A percentile compares a stretch with the other conserved stretches of the same genome.
Conservation (phyloP, 164 flowering plant genomes). For the Magnolia sinica region DNA sequence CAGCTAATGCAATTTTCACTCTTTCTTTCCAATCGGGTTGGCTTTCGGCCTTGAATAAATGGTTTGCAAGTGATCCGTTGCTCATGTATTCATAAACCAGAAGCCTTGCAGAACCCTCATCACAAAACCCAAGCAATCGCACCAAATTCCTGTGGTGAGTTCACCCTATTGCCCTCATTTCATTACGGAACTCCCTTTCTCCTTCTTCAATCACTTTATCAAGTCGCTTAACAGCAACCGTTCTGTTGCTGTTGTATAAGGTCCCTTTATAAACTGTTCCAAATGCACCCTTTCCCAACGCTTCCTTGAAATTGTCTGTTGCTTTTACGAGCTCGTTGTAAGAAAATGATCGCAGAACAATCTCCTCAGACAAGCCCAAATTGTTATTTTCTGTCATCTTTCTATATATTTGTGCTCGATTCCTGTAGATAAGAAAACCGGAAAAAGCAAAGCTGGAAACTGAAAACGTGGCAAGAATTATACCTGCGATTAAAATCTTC, state of each 20-base stretch:
- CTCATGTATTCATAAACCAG: constrained; percentile 24
- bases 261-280: constrained; percentile 17
- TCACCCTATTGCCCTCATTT: constrained; percentile 15
- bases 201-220: constrained; percentile 17
- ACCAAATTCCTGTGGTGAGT: constrained; percentile 29
- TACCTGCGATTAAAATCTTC: neutral
- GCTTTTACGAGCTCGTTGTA: constrained; percentile 13
- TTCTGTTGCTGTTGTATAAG: neutral
- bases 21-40: constrained; percentile 18
- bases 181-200: constrained; percentile 20
- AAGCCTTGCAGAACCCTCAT: constrained; percentile 8
- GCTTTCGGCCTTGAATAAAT: constrained; percentile 4
- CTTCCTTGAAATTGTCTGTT: constrained; percentile 14
- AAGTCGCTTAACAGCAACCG: constrained; percentile 17
- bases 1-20: constrained; percentile 12
- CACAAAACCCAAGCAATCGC: constrained; percentile 17
- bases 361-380: constrained; percentile 2
- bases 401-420: neutral
- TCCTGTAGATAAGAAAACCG: constrained; percentile 3
- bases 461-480: neutral
- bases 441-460: neutral
- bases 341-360: constrained; percentile 6
- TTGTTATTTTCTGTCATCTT: neutral
- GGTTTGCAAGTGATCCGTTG: constrained; percentile 16
- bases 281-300: constrained; percentile 14